Conservation (phyloP, 2,329 filamentous ascomycete genomes). For the Neophaeococcomyces mojaviensis region DNA sequence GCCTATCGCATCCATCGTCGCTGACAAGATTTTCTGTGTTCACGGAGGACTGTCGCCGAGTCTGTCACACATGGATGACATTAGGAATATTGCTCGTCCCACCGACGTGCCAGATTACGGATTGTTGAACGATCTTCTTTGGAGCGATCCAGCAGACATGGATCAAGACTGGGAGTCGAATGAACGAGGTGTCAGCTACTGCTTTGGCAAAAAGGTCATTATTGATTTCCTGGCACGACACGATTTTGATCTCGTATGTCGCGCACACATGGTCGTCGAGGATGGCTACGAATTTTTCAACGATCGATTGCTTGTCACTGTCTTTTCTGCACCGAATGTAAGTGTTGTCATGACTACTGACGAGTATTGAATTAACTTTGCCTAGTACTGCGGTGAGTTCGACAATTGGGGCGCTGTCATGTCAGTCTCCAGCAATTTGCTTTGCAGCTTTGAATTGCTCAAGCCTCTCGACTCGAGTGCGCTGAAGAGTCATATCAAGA, state of each 20-base stretch:
- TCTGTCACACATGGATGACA: constrained; percentile 95
- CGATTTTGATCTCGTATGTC: constrained; percentile 94
- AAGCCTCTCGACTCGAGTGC: constrained; percentile 95
- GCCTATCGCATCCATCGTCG: constrained; percentile 92
- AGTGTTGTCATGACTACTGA: constrained; percentile 36
- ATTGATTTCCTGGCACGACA: constrained; percentile 90
- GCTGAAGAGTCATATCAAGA: constrained; percentile 98
- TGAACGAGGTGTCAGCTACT: constrained; percentile 93
- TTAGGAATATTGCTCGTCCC: constrained; percentile 86
- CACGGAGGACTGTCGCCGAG: constrained; percentile 91
- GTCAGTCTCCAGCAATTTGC: constrained; percentile 86
- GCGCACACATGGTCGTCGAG: constrained; percentile 98
- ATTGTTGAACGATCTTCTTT: constrained; percentile 85
- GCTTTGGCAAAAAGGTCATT: constrained; percentile 97
- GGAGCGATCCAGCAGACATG: constrained; percentile 98
- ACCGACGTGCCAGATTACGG: constrained; percentile 98
- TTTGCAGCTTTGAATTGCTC: constrained; percentile 94
- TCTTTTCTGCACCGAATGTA: constrained; percentile 96
- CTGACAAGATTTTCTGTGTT: constrained; percentile 95
- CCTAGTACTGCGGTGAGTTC: constrained; percentile 92
- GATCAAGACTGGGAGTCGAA: constrained; percentile 97
- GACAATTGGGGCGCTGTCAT: constrained; percentile 99
- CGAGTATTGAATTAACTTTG: not conserved
- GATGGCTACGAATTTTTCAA: constrained; percentile 99
- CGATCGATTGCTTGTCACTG: constrained; percentile 87